phyloP scores from a whole-genome alignment of 2,329 filamentous ascomycete species.

The Xylariaceae sp. region DNA sequence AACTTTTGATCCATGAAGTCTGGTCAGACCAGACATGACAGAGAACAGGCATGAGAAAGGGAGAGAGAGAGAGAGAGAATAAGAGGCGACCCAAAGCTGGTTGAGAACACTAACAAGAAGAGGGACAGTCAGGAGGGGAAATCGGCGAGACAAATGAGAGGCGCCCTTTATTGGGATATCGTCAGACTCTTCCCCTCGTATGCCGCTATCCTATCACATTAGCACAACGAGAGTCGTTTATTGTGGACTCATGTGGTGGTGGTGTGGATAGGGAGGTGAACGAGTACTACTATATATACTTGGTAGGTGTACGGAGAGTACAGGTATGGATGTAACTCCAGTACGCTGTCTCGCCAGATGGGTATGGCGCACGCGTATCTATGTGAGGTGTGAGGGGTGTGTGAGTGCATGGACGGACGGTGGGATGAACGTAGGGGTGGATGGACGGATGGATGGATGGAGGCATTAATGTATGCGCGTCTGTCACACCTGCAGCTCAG shows the following conservation, averaged over 20 bases:
- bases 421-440: neutral
- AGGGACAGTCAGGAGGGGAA: neutral
- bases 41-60: neutral
- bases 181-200: neutral
- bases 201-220: too few relatives aligned
- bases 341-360: too few relatives aligned
- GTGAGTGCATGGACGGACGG: constrained; percentile 15
- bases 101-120: neutral
- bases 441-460: neutral
- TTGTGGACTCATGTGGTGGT: neutral
- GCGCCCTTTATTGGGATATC: neutral
- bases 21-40: neutral
- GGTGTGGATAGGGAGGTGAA: constrained; percentile 17
- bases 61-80: too few relatives aligned
- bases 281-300: constrained; percentile 7
- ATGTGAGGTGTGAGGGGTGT: constrained; percentile 13
- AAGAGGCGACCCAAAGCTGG: too few relatives aligned
- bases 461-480: constrained; percentile 16
- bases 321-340: neutral
- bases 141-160: neutral
- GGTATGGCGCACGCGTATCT: neutral
- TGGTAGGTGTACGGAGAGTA: neutral
- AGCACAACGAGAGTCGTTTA: too few relatives aligned
- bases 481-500: constrained; percentile 19
- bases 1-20: neutral